These are phyloP conservation scores for Cutaneotrichosporon mucoides DNA, from an alignment of 1,284 basidiomycete species.

Conservation along the genomic window DNA sequence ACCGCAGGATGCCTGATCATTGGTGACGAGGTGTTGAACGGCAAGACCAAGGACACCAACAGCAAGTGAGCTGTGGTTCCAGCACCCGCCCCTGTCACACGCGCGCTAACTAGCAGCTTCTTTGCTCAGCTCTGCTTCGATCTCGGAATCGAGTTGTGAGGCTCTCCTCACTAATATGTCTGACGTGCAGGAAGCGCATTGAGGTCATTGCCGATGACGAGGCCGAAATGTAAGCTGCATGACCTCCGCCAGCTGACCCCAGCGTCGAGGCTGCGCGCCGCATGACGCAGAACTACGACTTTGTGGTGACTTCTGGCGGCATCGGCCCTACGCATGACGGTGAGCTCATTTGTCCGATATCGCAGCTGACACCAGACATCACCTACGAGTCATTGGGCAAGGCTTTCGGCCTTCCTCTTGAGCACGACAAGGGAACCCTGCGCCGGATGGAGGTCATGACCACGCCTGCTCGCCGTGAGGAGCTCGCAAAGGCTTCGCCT, in stretches of 20 bases:
- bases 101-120: constrained; percentile 52
- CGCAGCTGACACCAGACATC: constrained; percentile 57
- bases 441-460: constrained; percentile 67
- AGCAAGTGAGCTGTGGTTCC: constrained; percentile 43
- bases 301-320: constrained; percentile 75
- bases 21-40: constrained; percentile 53
- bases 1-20: constrained; percentile 49
- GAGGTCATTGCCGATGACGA: constrained; percentile 91
- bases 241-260: constrained; percentile 15
- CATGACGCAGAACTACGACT: constrained; percentile 77
- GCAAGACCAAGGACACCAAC: constrained; percentile 69
- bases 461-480: constrained; percentile 54
- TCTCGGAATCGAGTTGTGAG: constrained; percentile 73
- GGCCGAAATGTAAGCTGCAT: constrained; percentile 67
- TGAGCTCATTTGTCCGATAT: constrained; percentile 27
- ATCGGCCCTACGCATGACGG: constrained; percentile 85
- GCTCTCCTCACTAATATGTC: not conserved
- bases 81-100: no score
- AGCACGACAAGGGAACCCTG: constrained; percentile 75
- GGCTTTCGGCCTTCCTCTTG: constrained; percentile 72
- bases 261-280: constrained; percentile 79
- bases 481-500: constrained; percentile 59
- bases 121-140: constrained; percentile 85
- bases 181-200: constrained; percentile 65
- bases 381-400: constrained; percentile 82